Evolutionary conservation across 1,139 yeast species (phyloP).

Genomic region (Candida sojae): DNA sequence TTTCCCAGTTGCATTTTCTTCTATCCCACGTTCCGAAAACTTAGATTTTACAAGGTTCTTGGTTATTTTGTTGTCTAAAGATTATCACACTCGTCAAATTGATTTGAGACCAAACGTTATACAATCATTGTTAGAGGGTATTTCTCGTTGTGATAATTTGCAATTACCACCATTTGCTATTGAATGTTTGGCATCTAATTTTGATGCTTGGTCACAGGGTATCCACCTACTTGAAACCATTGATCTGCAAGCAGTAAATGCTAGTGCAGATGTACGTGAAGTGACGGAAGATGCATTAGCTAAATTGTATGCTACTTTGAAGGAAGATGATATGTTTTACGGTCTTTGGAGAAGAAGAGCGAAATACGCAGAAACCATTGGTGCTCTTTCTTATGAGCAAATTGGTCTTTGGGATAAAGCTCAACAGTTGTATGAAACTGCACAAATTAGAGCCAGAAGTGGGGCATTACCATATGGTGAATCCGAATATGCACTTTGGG

Average conservation of each 20-base stretch:
- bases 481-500: constrained; percentile 96
- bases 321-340: constrained; percentile 95
- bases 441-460: constrained; percentile 94
- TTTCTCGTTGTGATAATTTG: constrained; percentile 68
- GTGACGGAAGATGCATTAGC: constrained; percentile 89
- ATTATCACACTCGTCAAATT: constrained; percentile 86
- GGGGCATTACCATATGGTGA: constrained; percentile 96
- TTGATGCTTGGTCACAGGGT: constrained; percentile 91
- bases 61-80: constrained; percentile 80
- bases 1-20: constrained; percentile 77
- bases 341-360: constrained; percentile 98
- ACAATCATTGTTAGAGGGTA: constrained; percentile 80
- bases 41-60: constrained; percentile 81
- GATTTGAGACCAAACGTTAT: constrained; percentile 87
- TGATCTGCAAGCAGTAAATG: constrained; percentile 65
- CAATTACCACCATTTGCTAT: constrained; percentile 94
- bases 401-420: constrained; percentile 96
- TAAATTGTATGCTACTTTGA: constrained; percentile 83
- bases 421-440: constrained; percentile 91
- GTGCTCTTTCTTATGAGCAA: constrained; percentile 93
- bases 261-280: constrained; percentile 75
- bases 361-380: constrained; percentile 86
- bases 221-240: constrained; percentile 78
- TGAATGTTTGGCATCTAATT: constrained; percentile 84
- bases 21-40: constrained; percentile 77